A percentile compares a stretch with the other conserved stretches of the same genome.
Evolutionary conservation across 495 filamentous ascomycete genomes (phyloP).

Genomic region (Penicillium robsamsonii): DNA sequence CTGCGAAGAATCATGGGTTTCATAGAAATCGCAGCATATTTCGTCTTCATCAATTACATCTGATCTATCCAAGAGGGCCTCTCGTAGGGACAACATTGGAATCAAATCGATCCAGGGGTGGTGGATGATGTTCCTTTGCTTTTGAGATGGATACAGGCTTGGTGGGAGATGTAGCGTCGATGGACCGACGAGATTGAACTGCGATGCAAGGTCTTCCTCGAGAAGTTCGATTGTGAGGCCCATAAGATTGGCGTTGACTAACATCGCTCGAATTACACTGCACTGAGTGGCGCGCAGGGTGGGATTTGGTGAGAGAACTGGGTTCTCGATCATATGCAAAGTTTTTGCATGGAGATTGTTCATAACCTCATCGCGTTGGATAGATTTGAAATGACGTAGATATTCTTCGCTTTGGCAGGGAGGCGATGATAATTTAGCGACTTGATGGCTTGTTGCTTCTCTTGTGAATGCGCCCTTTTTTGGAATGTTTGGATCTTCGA

Average conservation of each 20-base stretch:
- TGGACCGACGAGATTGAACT: conserved; percentile 22
- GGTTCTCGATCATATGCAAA: background rate
- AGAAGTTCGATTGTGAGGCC: conserved; percentile 18
- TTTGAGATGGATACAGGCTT: conserved; percentile 19
- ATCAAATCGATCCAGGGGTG: conserved; percentile 32
- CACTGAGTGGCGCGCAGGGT: conserved; percentile 12
- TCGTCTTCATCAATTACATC: conserved; percentile 22
- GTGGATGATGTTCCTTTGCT: conserved; percentile 22
- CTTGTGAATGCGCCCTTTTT: background rate
- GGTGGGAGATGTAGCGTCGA: conserved; percentile 16
- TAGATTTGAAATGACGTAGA: background rate
- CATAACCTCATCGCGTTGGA: background rate
- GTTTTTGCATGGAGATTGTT: background rate
- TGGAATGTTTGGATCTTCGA: conserved; percentile 2
- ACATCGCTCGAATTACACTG: conserved; percentile 18
- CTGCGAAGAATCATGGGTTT: background rate
- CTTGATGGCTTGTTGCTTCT: background rate
- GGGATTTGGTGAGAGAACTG: background rate
- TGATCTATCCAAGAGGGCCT: conserved; percentile 9
- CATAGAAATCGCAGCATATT: conserved; percentile 23
- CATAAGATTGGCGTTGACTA: conserved; percentile 20
- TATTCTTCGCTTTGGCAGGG: background rate
- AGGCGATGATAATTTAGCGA: background rate
- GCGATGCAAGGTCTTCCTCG: conserved; percentile 23
- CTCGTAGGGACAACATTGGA: conserved; percentile 19